phyloP scores from a whole-genome alignment of 2,329 filamentous ascomycete genomes.

The Colletotrichum sidae region DNA sequence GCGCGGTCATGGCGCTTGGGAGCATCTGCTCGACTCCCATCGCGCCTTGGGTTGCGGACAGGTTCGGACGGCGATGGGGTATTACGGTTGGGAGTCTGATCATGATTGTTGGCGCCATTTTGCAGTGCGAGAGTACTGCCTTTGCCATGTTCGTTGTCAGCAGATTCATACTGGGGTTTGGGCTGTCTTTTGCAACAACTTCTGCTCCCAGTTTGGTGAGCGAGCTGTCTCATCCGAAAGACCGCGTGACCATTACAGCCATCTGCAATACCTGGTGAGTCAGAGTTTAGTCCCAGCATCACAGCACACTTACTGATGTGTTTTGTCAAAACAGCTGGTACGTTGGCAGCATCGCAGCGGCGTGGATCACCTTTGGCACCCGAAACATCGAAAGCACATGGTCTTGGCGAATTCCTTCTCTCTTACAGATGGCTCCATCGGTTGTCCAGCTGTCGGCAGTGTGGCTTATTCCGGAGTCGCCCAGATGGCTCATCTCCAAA shows the following conservation, averaged over 20 bases:
- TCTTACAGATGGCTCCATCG: constrained; percentile 41
- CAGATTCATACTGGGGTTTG: constrained; percentile 65
- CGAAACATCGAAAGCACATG: constrained; percentile 52
- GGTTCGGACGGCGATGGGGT: constrained; percentile 45
- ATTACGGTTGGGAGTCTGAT: constrained; percentile 47
- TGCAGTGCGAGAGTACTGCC: constrained; percentile 43
- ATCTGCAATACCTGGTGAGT: constrained; percentile 59
- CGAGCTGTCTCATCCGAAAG: constrained; percentile 65
- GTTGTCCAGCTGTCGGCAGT: constrained; percentile 45
- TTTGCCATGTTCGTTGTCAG: constrained; percentile 64
- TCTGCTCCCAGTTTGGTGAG: constrained; percentile 62
- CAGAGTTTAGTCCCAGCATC: not conserved
- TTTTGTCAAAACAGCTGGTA: constrained; percentile 53
- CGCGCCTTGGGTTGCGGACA: constrained; percentile 47
- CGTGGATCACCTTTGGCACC: constrained; percentile 57
- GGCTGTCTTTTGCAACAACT: constrained; percentile 63
- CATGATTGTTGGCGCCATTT: constrained; percentile 45
- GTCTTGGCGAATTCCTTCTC: constrained; percentile 47
- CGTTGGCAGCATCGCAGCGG: constrained; percentile 56
- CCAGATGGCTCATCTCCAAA: constrained; percentile 70
- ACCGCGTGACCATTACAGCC: constrained; percentile 63
- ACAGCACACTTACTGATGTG: not conserved
- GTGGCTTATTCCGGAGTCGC: constrained; percentile 71
- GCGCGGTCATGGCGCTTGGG: constrained; percentile 60
- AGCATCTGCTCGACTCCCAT: constrained; percentile 51